A percentile compares a stretch with the other conserved stretches of the same genome.
Conservation (phyloP, 192 early-diverging fungal genomes). For the Backusella psychrophila region DNA sequence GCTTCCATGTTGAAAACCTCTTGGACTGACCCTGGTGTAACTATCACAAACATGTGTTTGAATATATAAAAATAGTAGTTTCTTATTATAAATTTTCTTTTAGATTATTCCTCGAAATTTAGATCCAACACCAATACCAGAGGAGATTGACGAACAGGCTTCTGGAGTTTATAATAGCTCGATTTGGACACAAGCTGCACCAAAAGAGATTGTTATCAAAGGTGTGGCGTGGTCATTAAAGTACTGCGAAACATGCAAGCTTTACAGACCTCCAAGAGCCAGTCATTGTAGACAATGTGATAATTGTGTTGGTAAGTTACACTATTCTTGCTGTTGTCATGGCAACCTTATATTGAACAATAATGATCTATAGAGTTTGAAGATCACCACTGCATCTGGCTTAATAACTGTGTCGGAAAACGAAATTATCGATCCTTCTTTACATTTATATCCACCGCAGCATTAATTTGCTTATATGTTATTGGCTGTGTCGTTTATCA, state of each 20-base stretch:
- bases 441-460: conserved; percentile 65
- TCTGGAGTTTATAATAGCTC: conserved; percentile 2
- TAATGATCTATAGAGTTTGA: conserved; percentile 55
- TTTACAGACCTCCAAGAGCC: conserved; percentile 86
- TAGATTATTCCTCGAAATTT: conserved; percentile 72
- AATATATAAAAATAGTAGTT: neutral
- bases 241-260: conserved; percentile 88
- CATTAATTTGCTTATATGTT: conserved; percentile 61
- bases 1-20: conserved; percentile 73
- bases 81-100: neutral
- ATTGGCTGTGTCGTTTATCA: conserved; percentile 42
- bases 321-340: neutral
- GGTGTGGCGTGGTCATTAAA: conserved; percentile 65
- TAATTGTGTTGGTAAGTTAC: conserved; percentile 75
- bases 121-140: conserved; percentile 48
- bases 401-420: conserved; percentile 88
- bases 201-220: conserved; percentile 62
- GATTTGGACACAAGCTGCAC: conserved; percentile 21
- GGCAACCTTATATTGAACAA: neutral
- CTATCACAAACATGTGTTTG: neutral
- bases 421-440: conserved; percentile 85
- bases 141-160: neutral
- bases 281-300: conserved; percentile 89
- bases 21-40: conserved; percentile 72
- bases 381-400: conserved; percentile 94